Conservation (phyloP, 306 rosid species). For the Nissolia schottii region DNA sequence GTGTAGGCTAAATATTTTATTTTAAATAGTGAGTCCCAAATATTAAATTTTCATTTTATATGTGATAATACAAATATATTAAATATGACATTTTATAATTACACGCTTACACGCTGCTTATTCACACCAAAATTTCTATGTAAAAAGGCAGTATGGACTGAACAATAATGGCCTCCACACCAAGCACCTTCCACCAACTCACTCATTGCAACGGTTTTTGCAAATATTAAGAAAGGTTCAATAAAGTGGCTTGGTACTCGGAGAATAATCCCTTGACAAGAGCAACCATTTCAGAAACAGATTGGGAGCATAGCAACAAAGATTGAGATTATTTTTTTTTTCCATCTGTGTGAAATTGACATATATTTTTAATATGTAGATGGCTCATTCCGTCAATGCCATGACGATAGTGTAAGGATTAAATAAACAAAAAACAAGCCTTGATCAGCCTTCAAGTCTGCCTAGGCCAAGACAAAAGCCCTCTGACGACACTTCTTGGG, state of each 20-base stretch:
- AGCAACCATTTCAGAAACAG: conserved; percentile 36
- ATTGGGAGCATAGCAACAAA: conserved; percentile 36
- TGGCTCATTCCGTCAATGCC: conserved; percentile 31
- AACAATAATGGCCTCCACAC: conserved; percentile 8
- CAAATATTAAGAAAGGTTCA: background rate
- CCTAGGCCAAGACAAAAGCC: conserved; percentile 34
- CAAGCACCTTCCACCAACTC: background rate
- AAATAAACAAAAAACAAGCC: conserved; percentile 33
- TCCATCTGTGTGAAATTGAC: conserved; percentile 7
- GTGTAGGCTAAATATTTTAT: too few relatives aligned
- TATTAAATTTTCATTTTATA: too few relatives aligned
- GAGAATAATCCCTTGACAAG: conserved; percentile 36
- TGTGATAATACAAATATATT: too few relatives aligned
- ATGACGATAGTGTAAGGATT: conserved; percentile 16
- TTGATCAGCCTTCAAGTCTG: conserved; percentile 64
- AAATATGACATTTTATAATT: too few relatives aligned
- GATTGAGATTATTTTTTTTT: background rate
- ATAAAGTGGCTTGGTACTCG: conserved; percentile 12
- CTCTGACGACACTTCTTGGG: conserved; percentile 38
- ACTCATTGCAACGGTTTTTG: background rate
- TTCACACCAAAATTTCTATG: too few relatives aligned
- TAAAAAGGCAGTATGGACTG: background rate
- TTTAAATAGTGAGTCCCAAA: too few relatives aligned
- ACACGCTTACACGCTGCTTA: too few relatives aligned
- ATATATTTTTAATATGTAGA: background rate